Percentiles rank a stretch among this genome's conserved stretches.
Evolutionary conservation across 176 grass and related monocot species (phyloP).

Genomic region (Musa acuminata): DNA sequence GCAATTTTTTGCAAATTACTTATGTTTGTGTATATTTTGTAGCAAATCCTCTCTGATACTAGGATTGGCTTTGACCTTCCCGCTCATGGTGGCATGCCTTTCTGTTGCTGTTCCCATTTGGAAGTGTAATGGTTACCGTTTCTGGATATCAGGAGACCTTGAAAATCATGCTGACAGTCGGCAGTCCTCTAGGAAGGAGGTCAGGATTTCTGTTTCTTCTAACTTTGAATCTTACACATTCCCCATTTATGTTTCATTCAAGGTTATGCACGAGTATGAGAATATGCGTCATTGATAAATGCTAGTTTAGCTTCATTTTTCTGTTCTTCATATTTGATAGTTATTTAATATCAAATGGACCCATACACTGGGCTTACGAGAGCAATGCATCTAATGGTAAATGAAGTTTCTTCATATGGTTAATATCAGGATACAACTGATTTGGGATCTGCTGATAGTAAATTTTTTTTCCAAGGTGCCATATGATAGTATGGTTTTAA

Average conservation of each 20-base stretch:
- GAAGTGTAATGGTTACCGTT: conserved; percentile 67
- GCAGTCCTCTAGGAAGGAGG: conserved; percentile 42
- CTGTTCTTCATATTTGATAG: background rate
- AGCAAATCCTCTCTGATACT: conserved; percentile 99
- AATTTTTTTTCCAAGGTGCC: too few relatives aligned
- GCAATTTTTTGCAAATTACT: conserved; percentile 18
- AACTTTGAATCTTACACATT: conserved; percentile 16
- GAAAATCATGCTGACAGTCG: conserved; percentile 55
- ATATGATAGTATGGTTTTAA: too few relatives aligned
- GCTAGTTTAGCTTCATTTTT: too few relatives aligned
- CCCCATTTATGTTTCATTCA: background rate
- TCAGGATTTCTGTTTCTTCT: conserved; percentile 42
- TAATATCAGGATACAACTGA: too few relatives aligned
- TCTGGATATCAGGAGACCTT: conserved; percentile 63
- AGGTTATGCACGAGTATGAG: background rate
- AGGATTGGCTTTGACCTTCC: conserved; percentile 73
- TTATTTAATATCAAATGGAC: background rate
- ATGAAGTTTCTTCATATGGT: background rate
- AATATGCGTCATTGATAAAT: too few relatives aligned
- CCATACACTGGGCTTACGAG: background rate
- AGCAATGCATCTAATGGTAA: background rate
- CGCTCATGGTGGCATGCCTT: conserved; percentile 94
- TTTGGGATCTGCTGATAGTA: too few relatives aligned
- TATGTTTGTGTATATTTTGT: conserved; percentile 16
- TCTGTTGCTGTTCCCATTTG: conserved; percentile 86